Base-by-base conservation (phyloP, 176 grass and related monocot genomes). In the Aegilops speltoides region DNA sequence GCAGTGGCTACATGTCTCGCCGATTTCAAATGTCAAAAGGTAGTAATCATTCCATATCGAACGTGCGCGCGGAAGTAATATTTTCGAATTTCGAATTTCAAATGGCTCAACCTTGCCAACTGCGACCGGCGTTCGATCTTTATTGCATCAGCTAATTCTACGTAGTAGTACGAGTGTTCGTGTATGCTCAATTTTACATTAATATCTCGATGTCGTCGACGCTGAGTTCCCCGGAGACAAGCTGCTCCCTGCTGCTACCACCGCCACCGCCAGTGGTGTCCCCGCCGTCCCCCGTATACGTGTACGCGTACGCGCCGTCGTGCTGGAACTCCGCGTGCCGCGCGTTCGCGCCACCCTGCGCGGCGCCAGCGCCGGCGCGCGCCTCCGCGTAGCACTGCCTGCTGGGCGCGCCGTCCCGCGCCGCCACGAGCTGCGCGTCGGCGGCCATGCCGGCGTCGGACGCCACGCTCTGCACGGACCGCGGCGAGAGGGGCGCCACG, bases 391-490 rank as follows among this genome's bases (percentile, higher is more conserved):
- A 57, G 14, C 10, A 24, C 72, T 17, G 79, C 64, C 64, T 34
- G 63, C 64, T 34, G 63, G 26, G 67, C 78, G 14, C 69, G 60
- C 34, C 31, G 8, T 86, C 84, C 50, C 79, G 78, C 20, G 73
- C 80, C 36, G 65, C 90, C 3, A 80, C 84, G 64, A 89, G 69
- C 77, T 81, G 86, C 28, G 94, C 94, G 83, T 98, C 92, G 34
- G 87, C 86, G 22, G 92, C 92, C 94, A 94, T 96, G 41, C 92
- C 94, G 7, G 94, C 86, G 81, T 99, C 89, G 23, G 94, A 99
- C 12, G 94, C 92, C 19, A 93, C 83, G 70, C 87, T 85, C 90
- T 99, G 94, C 68, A 98, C 88, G 36, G 94, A 96, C 64, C 73
- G 70, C 66, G 92, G 90, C 64, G 91, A 96, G 25, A 91, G 60